Conservation (phyloP, 768 basidiomycete species). For the Macrolepiota fuliginosa region DNA sequence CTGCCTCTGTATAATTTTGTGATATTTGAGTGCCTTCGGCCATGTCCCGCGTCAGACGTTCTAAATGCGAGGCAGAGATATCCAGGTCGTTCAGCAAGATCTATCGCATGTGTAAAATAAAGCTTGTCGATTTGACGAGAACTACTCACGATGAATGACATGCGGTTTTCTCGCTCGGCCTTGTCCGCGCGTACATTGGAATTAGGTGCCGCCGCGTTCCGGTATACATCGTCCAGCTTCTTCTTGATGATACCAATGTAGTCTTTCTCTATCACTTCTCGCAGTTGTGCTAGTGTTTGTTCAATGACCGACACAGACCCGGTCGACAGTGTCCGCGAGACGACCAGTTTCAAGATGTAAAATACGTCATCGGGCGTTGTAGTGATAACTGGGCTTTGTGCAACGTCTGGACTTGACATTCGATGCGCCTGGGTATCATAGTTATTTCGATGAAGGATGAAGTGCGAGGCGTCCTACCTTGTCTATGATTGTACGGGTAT, state of each 20-base stretch:
- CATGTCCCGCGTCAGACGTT: conserved; percentile 73
- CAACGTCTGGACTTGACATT: conserved; percentile 70
- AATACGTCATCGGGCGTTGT: conserved; percentile 93
- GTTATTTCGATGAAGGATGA: neutral
- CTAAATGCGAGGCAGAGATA: conserved; percentile 85
- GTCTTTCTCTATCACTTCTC: conserved; percentile 78
- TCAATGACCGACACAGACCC: conserved; percentile 63
- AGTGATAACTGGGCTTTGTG: conserved; percentile 60
- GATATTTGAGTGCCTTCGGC: conserved; percentile 47
- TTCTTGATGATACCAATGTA: conserved; percentile 78
- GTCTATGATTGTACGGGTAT: conserved; percentile 79
- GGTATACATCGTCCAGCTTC: conserved; percentile 88
- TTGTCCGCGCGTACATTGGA: conserved; percentile 63
- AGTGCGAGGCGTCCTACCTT: conserved; percentile 53
- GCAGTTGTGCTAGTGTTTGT: conserved; percentile 58
- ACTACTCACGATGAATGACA: conserved; percentile 75
- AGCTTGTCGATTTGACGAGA: neutral
- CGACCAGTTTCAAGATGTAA: conserved; percentile 87
- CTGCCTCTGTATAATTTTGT: conserved; percentile 65
- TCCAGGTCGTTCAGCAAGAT: conserved; percentile 94
- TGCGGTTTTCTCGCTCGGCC: conserved; percentile 75
- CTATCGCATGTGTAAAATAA: conserved; percentile 36
- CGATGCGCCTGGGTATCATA: conserved; percentile 69
- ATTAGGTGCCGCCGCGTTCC: conserved; percentile 40
- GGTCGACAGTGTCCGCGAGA: conserved; percentile 74